Evolutionary conservation across 192 early-diverging fungal genomes (phyloP).

Genomic region (Backusella mclennaniae): DNA sequence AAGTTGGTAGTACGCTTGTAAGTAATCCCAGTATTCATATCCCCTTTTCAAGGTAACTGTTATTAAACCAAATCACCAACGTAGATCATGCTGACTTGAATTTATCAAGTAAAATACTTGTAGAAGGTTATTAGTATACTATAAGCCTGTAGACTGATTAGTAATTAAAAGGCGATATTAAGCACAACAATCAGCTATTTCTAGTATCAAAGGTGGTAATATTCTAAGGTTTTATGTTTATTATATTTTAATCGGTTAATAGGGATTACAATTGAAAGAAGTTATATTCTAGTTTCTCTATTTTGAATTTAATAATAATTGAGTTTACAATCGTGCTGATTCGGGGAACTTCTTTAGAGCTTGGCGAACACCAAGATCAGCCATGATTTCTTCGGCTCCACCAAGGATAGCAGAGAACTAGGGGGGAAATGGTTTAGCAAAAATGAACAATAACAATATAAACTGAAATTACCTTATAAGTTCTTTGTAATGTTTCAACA

Average conservation of each 20-base stretch:
- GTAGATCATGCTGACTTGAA: no score
- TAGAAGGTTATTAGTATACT: not conserved
- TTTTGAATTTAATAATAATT: not conserved
- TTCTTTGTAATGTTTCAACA: constrained; percentile 62
- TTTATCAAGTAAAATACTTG: no score
- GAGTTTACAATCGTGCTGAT: constrained; percentile 15
- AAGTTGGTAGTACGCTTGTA: not conserved
- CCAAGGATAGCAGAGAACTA: constrained; percentile 39
- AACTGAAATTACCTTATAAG: constrained; percentile 44
- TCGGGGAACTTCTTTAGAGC: constrained; percentile 45
- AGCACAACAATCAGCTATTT: not conserved
- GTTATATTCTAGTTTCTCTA: not conserved
- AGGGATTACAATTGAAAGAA: not conserved
- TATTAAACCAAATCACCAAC: not conserved
- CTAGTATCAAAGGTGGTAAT: not conserved
- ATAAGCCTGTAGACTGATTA: not conserved
- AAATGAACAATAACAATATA: not conserved
- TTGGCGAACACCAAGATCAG: constrained; percentile 62
- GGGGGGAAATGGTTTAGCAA: not conserved
- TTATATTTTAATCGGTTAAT: not conserved
- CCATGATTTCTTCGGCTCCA: constrained; percentile 53
- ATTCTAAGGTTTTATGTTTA: not conserved
- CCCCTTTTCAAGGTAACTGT: not conserved
- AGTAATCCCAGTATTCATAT: not conserved
- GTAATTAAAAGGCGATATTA: not conserved